Percentiles rank a stretch among this genome's conserved stretches.
Evolutionary conservation across 2,329 filamentous ascomycete species (phyloP).

Genomic region (Thielaviopsis populi): DNA sequence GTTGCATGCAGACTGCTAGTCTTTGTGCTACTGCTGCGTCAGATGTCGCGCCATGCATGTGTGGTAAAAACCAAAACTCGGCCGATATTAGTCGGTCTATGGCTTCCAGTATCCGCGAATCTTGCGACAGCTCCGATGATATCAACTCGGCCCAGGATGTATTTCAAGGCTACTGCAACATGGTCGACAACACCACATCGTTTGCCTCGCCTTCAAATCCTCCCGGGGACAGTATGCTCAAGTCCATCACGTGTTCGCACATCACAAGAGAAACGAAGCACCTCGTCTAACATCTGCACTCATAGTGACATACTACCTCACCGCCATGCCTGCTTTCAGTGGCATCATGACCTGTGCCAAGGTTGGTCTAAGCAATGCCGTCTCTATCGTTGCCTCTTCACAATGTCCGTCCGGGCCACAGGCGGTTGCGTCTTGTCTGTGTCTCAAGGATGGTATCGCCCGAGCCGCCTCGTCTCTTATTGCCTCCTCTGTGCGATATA

Average conservation of each 20-base stretch:
- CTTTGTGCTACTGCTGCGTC: constrained; percentile 28
- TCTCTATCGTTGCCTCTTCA: background rate
- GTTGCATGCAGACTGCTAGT: constrained; percentile 21
- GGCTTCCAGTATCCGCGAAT: constrained; percentile 28
- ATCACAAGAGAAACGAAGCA: background rate
- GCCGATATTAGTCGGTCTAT: constrained; percentile 29
- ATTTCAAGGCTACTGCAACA: constrained; percentile 36
- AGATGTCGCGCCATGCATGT: constrained; percentile 36
- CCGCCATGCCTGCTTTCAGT: constrained; percentile 33
- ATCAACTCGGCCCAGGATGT: constrained; percentile 31
- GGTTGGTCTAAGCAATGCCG: constrained; percentile 23
- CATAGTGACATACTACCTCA: constrained; percentile 41
- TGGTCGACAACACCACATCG: constrained; percentile 33
- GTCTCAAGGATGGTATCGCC: constrained; percentile 35
- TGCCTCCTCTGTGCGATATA: constrained; percentile 30
- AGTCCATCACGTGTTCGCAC: background rate
- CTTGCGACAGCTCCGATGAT: constrained; percentile 33
- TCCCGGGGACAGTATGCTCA: constrained; percentile 35
- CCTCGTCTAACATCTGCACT: background rate
- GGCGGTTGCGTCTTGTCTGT: constrained; percentile 38
- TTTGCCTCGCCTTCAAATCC: constrained; percentile 33
- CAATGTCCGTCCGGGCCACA: constrained; percentile 26
- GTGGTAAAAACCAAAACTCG: constrained; percentile 36
- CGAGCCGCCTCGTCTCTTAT: constrained; percentile 29
- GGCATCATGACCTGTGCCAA: constrained; percentile 32